Evolutionary conservation across 192 early-diverging fungal genomes (phyloP).

Genomic region (Coemansia umbellata): DNA sequence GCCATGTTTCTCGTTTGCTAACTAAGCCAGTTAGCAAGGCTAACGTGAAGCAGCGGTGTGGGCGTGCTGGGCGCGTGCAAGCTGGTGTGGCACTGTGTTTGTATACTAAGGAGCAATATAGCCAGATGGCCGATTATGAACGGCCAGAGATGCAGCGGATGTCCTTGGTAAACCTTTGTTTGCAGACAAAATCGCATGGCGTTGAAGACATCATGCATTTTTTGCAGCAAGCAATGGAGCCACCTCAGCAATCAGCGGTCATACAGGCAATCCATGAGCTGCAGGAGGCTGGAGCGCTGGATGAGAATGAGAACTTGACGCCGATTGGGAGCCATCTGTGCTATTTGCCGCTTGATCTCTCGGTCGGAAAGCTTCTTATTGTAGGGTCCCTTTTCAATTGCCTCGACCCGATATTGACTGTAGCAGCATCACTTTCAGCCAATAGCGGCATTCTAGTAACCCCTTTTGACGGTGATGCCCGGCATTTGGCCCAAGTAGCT

Average conservation of each 20-base stretch:
- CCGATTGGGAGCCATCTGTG: constrained; percentile 68
- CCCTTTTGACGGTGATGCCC: not conserved
- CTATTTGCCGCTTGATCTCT: constrained; percentile 69
- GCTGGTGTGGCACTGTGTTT: constrained; percentile 54
- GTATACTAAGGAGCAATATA: constrained; percentile 45
- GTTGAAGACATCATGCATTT: constrained; percentile 56
- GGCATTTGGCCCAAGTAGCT: not conserved
- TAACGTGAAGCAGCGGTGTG: constrained; percentile 55
- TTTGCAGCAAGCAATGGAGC: constrained; percentile 60
- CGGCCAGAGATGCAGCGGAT: constrained; percentile 61
- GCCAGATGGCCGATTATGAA: constrained; percentile 51
- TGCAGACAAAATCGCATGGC: constrained; percentile 66
- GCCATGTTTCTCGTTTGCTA: constrained; percentile 56
- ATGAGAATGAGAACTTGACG: constrained; percentile 54
- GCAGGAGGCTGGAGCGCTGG: constrained; percentile 29
- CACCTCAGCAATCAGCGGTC: constrained; percentile 63
- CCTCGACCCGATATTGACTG: constrained; percentile 71
- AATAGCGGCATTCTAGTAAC: constrained; percentile 1
- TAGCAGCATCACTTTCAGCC: constrained; percentile 56
- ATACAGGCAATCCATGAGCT: constrained; percentile 53
- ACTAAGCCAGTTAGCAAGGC: constrained; percentile 49
- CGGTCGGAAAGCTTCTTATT: constrained; percentile 71
- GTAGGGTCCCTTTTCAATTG: constrained; percentile 71
- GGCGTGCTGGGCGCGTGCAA: constrained; percentile 61
- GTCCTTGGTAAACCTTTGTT: constrained; percentile 70